Percentiles rank a stretch among this genome's conserved stretches.
phyloP scores from a whole-genome alignment of 179 eudicot genomes.

The Silene noctiflora region DNA sequence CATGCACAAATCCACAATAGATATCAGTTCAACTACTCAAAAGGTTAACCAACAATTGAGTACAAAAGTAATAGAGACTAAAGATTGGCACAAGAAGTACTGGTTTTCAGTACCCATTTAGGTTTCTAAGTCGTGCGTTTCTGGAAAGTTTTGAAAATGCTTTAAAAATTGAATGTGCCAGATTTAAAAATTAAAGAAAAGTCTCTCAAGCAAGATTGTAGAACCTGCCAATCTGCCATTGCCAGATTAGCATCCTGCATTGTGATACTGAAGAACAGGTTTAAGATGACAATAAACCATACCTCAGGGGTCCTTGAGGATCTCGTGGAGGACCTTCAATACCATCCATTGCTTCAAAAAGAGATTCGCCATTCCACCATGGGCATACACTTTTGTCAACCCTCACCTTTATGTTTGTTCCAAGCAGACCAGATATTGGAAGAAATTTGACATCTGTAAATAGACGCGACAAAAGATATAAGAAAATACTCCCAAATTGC shows the following conservation, averaged over 20 bases:
- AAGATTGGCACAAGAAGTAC: too few species aligned
- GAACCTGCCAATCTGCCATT: not conserved
- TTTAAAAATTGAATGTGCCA: too few species aligned
- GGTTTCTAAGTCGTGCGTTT: too few species aligned
- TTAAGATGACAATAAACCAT: not conserved
- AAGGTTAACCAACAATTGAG: too few species aligned
- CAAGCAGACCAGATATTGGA: slow-evolving; percentile 87
- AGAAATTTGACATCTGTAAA: slow-evolving; percentile 81
- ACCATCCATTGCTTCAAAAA: slow-evolving; percentile 85
- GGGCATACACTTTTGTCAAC: slow-evolving; percentile 60
- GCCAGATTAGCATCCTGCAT: not conserved
- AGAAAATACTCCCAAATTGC: not conserved
- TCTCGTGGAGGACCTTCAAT: slow-evolving; percentile 76
- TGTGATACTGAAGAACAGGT: not conserved
- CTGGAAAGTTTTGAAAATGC: too few species aligned
- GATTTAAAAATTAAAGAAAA: too few species aligned
- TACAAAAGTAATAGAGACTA: too few species aligned
- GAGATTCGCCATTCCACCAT: slow-evolving; percentile 92
- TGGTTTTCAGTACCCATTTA: too few species aligned
- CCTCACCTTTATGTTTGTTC: slow-evolving; percentile 68
- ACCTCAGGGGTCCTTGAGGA: slow-evolving; percentile 88
- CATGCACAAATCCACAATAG: not conserved
- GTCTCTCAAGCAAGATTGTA: not conserved
- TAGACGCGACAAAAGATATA: not conserved
- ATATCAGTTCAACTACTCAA: too few species aligned